These are phyloP conservation scores for Secale cereale DNA, from an alignment of 176 grass and related monocot species.

Conservation along the genomic window DNA sequence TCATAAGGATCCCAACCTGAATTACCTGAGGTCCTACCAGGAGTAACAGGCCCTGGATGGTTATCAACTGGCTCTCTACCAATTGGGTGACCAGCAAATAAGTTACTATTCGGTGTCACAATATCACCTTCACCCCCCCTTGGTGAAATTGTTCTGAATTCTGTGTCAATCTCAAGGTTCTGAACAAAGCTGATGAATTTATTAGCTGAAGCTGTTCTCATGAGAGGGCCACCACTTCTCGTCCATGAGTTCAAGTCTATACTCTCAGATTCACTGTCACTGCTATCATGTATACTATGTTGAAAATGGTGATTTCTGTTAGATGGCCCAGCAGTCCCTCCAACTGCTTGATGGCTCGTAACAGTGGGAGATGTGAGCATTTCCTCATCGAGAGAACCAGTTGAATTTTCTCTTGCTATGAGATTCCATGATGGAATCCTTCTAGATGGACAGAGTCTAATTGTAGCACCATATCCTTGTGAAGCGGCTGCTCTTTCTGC, in stretches of 20 bases:
- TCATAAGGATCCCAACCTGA: conserved; percentile 43
- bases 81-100: conserved; percentile 29
- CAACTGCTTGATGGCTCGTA: conserved; percentile 43
- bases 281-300: conserved; percentile 54
- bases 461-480: conserved; percentile 52
- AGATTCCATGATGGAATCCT: conserved; percentile 98
- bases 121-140: conserved; percentile 38
- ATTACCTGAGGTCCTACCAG: conserved; percentile 52
- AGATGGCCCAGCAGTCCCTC: conserved; percentile 32
- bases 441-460: conserved; percentile 72
- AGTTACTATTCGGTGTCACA: conserved; percentile 32
- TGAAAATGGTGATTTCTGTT: conserved; percentile 42
- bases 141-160: conserved; percentile 38
- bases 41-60: conserved; percentile 22
- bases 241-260: conserved; percentile 84
- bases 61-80: conserved; percentile 28
- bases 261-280: conserved; percentile 94
- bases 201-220: conserved; percentile 82
- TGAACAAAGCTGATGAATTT: conserved; percentile 92
- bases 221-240: conserved; percentile 87
- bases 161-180: conserved; percentile 77
- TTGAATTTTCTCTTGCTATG: conserved; percentile 95
- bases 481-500: conserved; percentile 61
- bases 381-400: conserved; percentile 87
- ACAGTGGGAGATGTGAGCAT: conserved; percentile 35